These are phyloP conservation scores for Mollisiaceae sp. DNA, from an alignment of 2,329 filamentous ascomycete species.

Conservation along the genomic window DNA sequence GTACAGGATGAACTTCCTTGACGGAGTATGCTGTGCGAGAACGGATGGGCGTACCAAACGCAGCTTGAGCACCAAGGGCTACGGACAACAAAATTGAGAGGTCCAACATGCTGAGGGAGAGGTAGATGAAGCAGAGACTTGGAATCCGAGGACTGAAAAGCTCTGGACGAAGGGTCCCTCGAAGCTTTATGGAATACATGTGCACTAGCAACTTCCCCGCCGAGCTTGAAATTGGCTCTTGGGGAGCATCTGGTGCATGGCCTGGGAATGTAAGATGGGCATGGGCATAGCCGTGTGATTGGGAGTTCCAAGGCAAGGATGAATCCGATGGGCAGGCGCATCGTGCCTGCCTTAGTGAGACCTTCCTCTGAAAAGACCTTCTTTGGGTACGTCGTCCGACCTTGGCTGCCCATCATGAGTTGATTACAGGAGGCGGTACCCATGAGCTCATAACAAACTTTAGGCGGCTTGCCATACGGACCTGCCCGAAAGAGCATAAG, in stretches of 20 bases:
- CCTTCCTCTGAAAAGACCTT: not conserved
- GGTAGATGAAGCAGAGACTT: not conserved
- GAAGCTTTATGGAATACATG: slow-evolving; percentile 1
- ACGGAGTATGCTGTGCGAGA: slow-evolving; percentile 53
- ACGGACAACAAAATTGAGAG: slow-evolving; percentile 15
- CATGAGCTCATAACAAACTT: not conserved
- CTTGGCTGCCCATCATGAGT: not conserved
- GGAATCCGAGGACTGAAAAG: not conserved
- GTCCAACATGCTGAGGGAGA: slow-evolving; percentile 15
- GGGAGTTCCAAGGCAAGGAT: not conserved
- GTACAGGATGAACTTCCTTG: slow-evolving; percentile 60
- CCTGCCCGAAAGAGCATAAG: slow-evolving; percentile 5
- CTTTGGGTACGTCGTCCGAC: not conserved
- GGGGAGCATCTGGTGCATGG: not conserved
- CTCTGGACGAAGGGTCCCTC: slow-evolving; percentile 5
- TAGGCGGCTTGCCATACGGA: not conserved
- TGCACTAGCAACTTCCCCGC: not conserved
- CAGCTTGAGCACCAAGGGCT: slow-evolving; percentile 22
- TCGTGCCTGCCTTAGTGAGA: slow-evolving; percentile 4
- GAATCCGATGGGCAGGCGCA: not conserved
- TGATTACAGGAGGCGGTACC: not conserved
- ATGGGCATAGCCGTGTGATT: no score
- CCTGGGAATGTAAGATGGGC: no score
- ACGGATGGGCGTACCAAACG: slow-evolving; percentile 40
- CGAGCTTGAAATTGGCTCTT: not conserved